Percentiles rank a stretch among this genome's conserved stretches.
These are phyloP conservation scores for Boeremia lycopersici DNA, from an alignment of 2,329 filamentous ascomycete genomes.

Conservation along the genomic window DNA sequence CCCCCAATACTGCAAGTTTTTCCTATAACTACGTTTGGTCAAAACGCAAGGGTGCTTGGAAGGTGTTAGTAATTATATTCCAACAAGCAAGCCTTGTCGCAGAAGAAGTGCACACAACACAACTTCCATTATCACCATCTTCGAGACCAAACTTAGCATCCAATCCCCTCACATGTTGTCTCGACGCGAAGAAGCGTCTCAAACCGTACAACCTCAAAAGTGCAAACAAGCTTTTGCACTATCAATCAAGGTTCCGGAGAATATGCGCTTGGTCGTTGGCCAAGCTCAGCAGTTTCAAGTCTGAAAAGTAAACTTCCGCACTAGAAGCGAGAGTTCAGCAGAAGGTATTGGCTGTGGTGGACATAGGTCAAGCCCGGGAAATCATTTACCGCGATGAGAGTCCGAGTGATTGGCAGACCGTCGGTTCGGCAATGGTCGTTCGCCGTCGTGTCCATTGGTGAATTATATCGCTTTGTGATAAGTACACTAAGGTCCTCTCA, in stretches of 20 bases:
- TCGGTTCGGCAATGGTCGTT: neutral
- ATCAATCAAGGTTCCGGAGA: neutral
- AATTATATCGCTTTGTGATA: too few species aligned
- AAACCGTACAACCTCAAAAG: too few species aligned
- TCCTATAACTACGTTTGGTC: too few species aligned
- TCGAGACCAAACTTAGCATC: too few species aligned
- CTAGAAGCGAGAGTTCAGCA: neutral
- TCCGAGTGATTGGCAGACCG: neutral
- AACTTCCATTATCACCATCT: neutral
- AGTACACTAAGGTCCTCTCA: slow-evolving; percentile 21
- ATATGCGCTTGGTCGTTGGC: neutral
- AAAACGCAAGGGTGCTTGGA: neutral
- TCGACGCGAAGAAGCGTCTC: too few species aligned
- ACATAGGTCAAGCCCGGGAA: neutral
- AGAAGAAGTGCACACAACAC: neutral
- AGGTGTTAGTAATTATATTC: neutral
- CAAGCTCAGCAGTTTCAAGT: slow-evolving; percentile 4
- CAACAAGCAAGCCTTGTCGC: slow-evolving; percentile 2
- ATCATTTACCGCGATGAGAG: neutral
- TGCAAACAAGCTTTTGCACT: neutral
- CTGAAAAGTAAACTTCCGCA: slow-evolving; percentile 1
- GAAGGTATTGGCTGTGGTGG: neutral
- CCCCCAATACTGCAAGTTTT: too few species aligned
- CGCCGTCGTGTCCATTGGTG: neutral
- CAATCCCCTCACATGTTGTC: too few species aligned